Conservation (phyloP, 352 stramenopile genomes). For the Phytophthora vignae region DNA sequence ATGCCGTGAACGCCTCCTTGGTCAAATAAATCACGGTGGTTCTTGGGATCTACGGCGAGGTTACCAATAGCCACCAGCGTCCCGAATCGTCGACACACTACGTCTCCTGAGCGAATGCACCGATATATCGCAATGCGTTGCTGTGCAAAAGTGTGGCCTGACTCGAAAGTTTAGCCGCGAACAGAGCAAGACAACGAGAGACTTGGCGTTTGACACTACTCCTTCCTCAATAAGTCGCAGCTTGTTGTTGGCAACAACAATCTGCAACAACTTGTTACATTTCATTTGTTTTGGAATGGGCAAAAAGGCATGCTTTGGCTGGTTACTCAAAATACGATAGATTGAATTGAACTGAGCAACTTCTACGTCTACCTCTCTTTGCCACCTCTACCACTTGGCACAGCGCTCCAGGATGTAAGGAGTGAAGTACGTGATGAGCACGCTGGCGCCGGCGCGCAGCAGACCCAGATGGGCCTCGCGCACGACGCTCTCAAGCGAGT, state of each 20-base stretch:
- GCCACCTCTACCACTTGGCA: constrained; percentile 66
- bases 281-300: too few relatives aligned
- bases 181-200: constrained; percentile 92
- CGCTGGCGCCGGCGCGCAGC: constrained; percentile 94
- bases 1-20: constrained; percentile 89
- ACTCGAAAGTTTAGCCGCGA: constrained; percentile 93
- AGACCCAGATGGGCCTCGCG: constrained; percentile 83
- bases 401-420: constrained; percentile 88
- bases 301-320: too few relatives aligned
- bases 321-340: too few relatives aligned
- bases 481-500: constrained; percentile 87
- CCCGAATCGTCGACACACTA: constrained; percentile 89
- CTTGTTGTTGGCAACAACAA: too few relatives aligned
- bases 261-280: too few relatives aligned
- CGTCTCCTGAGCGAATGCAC: constrained; percentile 82
- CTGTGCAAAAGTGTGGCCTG: constrained; percentile 89
- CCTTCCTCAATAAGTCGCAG: too few relatives aligned
- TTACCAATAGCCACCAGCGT: constrained; percentile 94
- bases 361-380: neutral
- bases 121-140: constrained; percentile 90
- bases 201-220: constrained; percentile 84
- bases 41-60: constrained; percentile 85
- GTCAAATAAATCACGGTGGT: constrained; percentile 95
- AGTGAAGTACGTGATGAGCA: constrained; percentile 99
- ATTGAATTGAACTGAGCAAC: neutral